These are phyloP conservation scores for Rhizopogon sp. DNA, from an alignment of 768 basidiomycete species.

Conservation along the genomic window DNA sequence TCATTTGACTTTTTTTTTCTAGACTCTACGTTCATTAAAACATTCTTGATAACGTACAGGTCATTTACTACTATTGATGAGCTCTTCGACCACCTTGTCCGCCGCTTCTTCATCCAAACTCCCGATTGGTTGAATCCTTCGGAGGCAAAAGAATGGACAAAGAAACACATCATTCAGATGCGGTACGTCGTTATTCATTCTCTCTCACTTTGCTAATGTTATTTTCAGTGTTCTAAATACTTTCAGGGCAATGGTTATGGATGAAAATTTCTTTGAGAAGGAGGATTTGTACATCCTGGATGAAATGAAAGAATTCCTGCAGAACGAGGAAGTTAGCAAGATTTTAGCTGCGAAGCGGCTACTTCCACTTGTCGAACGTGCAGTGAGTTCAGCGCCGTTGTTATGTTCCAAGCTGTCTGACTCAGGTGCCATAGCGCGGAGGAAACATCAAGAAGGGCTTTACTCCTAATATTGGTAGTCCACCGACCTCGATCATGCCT, in stretches of 20 bases:
- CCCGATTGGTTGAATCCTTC: constrained; percentile 57
- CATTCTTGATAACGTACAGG: constrained; percentile 95
- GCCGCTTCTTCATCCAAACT: constrained; percentile 73
- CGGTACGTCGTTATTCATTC: constrained; percentile 48
- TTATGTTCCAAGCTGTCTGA: constrained; percentile 9
- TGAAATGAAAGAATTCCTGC: constrained; percentile 76
- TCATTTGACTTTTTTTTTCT: constrained; percentile 5
- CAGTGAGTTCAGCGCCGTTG: constrained; percentile 44
- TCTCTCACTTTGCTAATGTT: constrained; percentile 2
- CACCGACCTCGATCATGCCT: constrained; percentile 75
- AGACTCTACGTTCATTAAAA: constrained; percentile 79
- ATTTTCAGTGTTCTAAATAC: constrained; percentile 71
- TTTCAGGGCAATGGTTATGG: constrained; percentile 83
- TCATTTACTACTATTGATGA: constrained; percentile 85
- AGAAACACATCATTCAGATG: constrained; percentile 75
- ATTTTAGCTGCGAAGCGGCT: constrained; percentile 74
- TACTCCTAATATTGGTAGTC: constrained; percentile 48
- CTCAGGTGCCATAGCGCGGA: constrained; percentile 32
- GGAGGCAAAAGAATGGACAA: constrained; percentile 76
- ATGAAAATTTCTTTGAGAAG: constrained; percentile 79
- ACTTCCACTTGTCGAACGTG: constrained; percentile 68
- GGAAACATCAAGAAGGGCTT: constrained; percentile 56
- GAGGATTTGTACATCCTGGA: constrained; percentile 81
- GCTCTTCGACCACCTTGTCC: constrained; percentile 74
- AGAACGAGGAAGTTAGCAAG: constrained; percentile 56